A percentile compares a stretch with the other conserved stretches of the same genome.
Evolutionary conservation across 345 rosid species (phyloP).

Genomic region (Angophora floribunda): DNA sequence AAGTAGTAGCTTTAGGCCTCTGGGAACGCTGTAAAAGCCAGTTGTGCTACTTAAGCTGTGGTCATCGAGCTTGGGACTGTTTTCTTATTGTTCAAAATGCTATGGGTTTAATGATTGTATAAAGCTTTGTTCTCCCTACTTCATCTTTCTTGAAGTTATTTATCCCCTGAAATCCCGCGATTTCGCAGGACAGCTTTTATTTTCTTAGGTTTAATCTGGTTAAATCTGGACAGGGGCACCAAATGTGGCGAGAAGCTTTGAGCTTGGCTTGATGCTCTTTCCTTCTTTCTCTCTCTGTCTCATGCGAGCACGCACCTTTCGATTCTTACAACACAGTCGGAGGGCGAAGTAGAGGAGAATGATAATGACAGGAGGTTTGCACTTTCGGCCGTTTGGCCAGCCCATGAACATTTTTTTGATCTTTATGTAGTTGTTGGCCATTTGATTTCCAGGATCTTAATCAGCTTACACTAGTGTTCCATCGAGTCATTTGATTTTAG

Average conservation of each 20-base stretch:
- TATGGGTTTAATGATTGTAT: neutral
- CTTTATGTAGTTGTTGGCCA: neutral
- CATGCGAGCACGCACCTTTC: neutral
- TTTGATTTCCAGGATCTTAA: neutral
- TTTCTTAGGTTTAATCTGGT: neutral
- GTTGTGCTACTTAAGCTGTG: neutral
- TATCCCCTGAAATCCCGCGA: neutral
- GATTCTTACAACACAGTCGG: neutral
- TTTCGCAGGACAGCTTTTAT: neutral
- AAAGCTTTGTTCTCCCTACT: neutral
- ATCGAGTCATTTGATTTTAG: neutral
- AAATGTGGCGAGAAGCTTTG: neutral
- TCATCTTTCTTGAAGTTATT: neutral
- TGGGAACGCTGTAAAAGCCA: neutral
- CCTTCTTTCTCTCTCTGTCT: neutral
- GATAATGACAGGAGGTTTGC: neutral
- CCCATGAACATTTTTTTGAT: neutral
- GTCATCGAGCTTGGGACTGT: neutral
- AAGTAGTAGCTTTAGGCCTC: neutral
- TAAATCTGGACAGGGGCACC: neutral
- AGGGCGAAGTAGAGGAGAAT: neutral
- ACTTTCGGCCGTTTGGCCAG: neutral
- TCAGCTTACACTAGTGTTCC: neutral
- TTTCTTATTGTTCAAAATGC: neutral
- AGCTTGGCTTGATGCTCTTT: neutral